Percentiles rank a stretch among this genome's conserved stretches.
phyloP scores from a whole-genome alignment of 345 rosid species.

The Populus simonii region DNA sequence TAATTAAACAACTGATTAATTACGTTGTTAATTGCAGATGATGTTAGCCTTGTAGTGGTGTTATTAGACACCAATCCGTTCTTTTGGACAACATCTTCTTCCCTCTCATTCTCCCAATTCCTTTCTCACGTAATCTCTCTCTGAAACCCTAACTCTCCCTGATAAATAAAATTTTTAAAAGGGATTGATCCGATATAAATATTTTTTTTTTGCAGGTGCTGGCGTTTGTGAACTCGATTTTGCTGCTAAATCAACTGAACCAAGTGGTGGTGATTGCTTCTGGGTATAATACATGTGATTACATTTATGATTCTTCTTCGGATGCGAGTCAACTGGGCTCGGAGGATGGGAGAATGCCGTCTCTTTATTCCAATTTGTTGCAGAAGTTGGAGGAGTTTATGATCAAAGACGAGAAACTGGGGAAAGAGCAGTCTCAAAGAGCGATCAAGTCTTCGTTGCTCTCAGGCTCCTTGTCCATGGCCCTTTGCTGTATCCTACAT shows the following conservation, averaged over 20 bases:
- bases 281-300: slow-evolving; percentile 73
- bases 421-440: slow-evolving; percentile 40
- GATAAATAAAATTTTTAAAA: too few relatives aligned
- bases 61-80: slow-evolving; percentile 79
- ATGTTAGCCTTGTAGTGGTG: slow-evolving; percentile 74
- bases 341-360: slow-evolving; percentile 53
- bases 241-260: slow-evolving; percentile 76
- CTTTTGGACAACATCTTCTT: slow-evolving; percentile 62
- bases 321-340: slow-evolving; percentile 27
- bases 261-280: slow-evolving; percentile 85
- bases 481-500: slow-evolving; percentile 92
- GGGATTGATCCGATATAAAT: neutral
- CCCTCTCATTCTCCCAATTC: slow-evolving; percentile 64
- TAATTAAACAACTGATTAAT: neutral
- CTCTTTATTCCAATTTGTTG: slow-evolving; percentile 47
- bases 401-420: slow-evolving; percentile 58
- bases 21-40: slow-evolving; percentile 47
- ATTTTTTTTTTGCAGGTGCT: slow-evolving; percentile 50
- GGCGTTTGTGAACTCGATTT: slow-evolving; percentile 67
- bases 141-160: slow-evolving; percentile 10
- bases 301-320: slow-evolving; percentile 67
- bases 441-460: slow-evolving; percentile 58
- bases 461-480: slow-evolving; percentile 91
- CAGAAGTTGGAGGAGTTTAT: slow-evolving; percentile 67
- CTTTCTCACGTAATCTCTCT: slow-evolving; percentile 68